phyloP scores from a whole-genome alignment of 108 stramenopile species.

The Nannochloropsis gaditana region DNA sequence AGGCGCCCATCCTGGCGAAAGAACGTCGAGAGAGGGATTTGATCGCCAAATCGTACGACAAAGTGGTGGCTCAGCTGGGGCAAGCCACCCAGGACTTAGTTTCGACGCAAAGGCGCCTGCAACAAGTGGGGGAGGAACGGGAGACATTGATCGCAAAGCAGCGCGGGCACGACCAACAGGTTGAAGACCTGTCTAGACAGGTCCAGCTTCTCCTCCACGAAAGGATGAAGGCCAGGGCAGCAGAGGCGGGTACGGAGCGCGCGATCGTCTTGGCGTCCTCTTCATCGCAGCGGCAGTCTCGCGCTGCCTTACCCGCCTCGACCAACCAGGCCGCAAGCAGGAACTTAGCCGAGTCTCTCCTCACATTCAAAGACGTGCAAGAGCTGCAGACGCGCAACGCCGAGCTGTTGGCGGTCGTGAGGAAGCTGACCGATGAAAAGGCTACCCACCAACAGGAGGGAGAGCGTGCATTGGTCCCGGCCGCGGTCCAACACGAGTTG shows the following conservation, averaged over 20 bases:
- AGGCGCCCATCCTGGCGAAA: background rate
- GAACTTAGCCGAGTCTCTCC: constrained; percentile 18
- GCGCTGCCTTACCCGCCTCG: background rate
- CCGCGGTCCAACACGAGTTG: background rate
- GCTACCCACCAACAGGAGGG: background rate
- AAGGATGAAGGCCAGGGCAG: background rate
- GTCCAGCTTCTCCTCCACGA: constrained; percentile 14
- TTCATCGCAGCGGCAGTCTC: background rate
- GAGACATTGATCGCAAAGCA: constrained; percentile 1
- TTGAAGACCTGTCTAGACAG: background rate
- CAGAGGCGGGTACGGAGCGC: background rate
- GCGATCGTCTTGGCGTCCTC: background rate
- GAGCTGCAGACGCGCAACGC: constrained; percentile 35
- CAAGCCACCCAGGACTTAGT: background rate
- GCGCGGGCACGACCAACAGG: constrained; percentile 15
- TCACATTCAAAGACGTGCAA: constrained; percentile 31
- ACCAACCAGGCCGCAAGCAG: background rate
- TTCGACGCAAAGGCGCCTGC: background rate
- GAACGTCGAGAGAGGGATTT: constrained; percentile 14
- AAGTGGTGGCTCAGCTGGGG: background rate
- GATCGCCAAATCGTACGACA: background rate
- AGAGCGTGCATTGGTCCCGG: background rate
- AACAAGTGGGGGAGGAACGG: background rate
- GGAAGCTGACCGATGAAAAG: constrained; percentile 28
- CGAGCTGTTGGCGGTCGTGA: constrained; percentile 29